A percentile compares a stretch with the other conserved stretches of the same genome.
These are phyloP conservation scores for Tanacetum coccineum DNA, from an alignment of 129 eudicot genomes.

Conservation along the genomic window DNA sequence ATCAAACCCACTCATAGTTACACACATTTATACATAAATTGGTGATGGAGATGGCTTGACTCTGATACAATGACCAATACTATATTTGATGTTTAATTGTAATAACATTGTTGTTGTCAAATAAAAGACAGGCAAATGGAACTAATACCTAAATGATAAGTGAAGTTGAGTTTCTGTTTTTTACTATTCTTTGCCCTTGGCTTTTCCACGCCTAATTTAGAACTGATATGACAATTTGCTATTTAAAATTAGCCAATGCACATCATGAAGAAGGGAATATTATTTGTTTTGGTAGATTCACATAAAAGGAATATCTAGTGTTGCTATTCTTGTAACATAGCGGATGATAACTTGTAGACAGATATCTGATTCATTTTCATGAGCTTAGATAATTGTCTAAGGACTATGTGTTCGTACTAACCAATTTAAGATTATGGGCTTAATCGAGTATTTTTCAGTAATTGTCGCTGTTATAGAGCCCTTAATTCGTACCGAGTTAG, in stretches of 20 bases:
- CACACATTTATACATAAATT: background rate
- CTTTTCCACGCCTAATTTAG: background rate
- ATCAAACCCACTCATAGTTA: background rate
- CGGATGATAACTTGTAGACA: too few species aligned
- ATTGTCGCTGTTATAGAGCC: too few species aligned
- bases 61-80: slow-evolving; percentile 20
- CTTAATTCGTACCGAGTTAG: too few species aligned
- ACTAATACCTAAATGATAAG: slow-evolving; percentile 22
- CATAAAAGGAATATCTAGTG: background rate
- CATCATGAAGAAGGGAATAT: background rate
- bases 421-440: too few species aligned
- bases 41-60: too few species aligned
- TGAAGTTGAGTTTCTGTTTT: slow-evolving; percentile 18
- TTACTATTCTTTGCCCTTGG: slow-evolving; percentile 18
- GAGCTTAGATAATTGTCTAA: too few species aligned
- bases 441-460: too few species aligned
- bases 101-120: slow-evolving; percentile 23
- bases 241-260: background rate
- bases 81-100: slow-evolving; percentile 20
- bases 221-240: background rate
- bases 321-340: too few species aligned
- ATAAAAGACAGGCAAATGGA: slow-evolving; percentile 21
- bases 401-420: too few species aligned
- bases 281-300: background rate
- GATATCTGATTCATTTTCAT: too few species aligned